These are phyloP conservation scores for Corinectria fuckeliana DNA, from an alignment of 2,329 filamentous ascomycete genomes.

Conservation along the genomic window DNA sequence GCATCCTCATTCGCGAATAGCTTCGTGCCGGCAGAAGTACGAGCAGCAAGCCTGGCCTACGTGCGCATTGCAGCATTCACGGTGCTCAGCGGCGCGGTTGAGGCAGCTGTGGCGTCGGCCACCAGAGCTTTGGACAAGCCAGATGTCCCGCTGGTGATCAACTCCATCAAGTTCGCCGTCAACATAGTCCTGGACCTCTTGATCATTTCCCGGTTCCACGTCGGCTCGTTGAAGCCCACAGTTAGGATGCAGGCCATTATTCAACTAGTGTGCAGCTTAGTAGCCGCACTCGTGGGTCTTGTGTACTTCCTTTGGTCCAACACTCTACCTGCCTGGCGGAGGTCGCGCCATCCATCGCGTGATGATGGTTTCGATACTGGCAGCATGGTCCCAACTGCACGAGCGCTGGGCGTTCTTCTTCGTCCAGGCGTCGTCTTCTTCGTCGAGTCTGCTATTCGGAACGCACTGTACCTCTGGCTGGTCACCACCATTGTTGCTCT, in stretches of 20 bases:
- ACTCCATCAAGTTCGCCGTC: constrained; percentile 65
- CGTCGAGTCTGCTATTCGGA: constrained; percentile 69
- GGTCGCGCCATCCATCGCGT: neutral
- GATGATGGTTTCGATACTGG: neutral
- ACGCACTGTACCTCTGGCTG: constrained; percentile 75
- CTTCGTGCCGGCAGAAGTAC: constrained; percentile 68
- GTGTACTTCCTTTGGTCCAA: constrained; percentile 63
- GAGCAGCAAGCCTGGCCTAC: constrained; percentile 65
- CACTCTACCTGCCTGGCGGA: constrained; percentile 26
- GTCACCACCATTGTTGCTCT: constrained; percentile 68
- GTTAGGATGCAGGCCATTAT: constrained; percentile 71
- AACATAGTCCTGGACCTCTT: constrained; percentile 74
- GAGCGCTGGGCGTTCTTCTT: constrained; percentile 56
- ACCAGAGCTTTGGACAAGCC: constrained; percentile 73
- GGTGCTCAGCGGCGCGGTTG: constrained; percentile 65
- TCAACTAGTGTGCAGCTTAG: constrained; percentile 65
- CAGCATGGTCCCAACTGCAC: constrained; percentile 49
- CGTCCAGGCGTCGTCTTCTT: constrained; percentile 67
- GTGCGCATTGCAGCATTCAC: constrained; percentile 70
- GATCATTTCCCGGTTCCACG: constrained; percentile 70
- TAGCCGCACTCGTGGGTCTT: constrained; percentile 61
- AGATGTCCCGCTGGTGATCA: constrained; percentile 72
- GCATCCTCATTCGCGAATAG: constrained; percentile 61
- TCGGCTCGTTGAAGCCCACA: constrained; percentile 59
- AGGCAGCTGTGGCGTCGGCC: constrained; percentile 65